These are phyloP conservation scores for Trebouxia sp. DNA, from an alignment of 139 green algal genomes.

Conservation along the genomic window DNA sequence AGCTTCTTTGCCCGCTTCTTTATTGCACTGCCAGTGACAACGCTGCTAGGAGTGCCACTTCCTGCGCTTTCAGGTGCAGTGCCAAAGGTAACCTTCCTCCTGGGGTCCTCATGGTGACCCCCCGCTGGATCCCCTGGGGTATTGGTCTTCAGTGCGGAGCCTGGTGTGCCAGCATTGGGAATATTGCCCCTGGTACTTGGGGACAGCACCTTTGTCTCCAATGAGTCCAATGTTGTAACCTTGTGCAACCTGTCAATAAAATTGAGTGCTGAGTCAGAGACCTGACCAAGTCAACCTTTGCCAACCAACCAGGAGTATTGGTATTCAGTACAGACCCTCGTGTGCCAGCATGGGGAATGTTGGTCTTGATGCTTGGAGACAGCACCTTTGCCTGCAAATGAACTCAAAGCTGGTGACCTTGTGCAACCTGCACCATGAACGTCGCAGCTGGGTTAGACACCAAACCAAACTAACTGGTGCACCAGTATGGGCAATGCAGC, in stretches of 20 bases:
- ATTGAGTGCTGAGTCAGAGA: no score
- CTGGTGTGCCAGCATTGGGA: not conserved
- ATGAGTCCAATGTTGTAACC: not conserved
- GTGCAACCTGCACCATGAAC: not conserved
- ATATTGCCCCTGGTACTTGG: not conserved
- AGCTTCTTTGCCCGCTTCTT: not conserved
- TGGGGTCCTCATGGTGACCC: not conserved
- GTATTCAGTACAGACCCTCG: not conserved
- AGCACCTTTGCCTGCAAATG: not conserved
- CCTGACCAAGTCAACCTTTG: no score
- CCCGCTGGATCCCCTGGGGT: not conserved
- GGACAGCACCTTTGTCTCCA: constrained; percentile 5
- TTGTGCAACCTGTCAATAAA: constrained; percentile 24
- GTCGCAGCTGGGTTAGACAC: no score
- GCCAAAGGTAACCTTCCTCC: not conserved
- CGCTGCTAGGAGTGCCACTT: not conserved
- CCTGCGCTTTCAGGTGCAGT: not conserved
- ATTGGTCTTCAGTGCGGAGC: not conserved
- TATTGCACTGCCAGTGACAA: not conserved
- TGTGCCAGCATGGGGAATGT: not conserved
- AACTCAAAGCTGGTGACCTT: constrained; percentile 6
- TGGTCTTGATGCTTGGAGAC: not conserved
- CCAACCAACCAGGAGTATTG: no score
- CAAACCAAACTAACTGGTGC: not conserved
- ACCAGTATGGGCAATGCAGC: no score